These are phyloP conservation scores for Phalaenopsis aphrodite DNA, from an alignment of 106 monocot genomes.

Conservation along the genomic window DNA sequence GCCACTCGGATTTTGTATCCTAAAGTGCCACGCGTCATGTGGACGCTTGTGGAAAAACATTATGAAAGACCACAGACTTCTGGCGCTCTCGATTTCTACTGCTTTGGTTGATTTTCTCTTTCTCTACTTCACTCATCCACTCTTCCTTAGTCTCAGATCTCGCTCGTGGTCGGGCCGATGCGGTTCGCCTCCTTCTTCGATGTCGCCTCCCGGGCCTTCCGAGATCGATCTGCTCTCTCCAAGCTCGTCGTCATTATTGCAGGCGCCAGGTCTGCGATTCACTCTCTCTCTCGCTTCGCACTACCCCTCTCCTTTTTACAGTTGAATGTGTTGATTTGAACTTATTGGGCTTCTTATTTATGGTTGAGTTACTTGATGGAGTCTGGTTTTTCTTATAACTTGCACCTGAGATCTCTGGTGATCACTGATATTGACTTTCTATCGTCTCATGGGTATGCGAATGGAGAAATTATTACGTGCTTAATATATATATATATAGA, in stretches of 20 bases:
- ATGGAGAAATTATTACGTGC: too few species aligned
- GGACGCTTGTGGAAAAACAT: background rate
- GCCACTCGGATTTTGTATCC: too few species aligned
- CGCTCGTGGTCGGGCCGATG: conserved; percentile 2
- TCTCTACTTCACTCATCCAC: background rate
- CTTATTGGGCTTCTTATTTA: background rate
- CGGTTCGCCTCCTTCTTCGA: conserved; percentile 22
- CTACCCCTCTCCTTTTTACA: background rate
- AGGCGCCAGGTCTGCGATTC: conserved; percentile 6
- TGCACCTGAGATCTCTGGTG: background rate
- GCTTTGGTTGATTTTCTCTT: background rate
- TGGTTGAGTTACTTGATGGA: background rate
- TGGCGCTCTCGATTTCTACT: background rate
- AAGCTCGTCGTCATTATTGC: conserved; percentile 32
- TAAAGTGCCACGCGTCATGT: background rate
- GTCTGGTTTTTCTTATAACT: background rate
- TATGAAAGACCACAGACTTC: background rate
- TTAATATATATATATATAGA: too few species aligned
- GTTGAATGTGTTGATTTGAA: background rate
- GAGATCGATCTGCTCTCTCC: conserved; percentile 18
- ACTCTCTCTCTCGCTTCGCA: conserved; percentile 1
- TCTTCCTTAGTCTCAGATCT: conserved; percentile 8
- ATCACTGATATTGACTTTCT: background rate
- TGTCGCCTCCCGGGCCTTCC: conserved; percentile 19
- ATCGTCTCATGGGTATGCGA: background rate